phyloP scores from a whole-genome alignment of 352 stramenopile genomes.

The Pythium dissimile region DNA sequence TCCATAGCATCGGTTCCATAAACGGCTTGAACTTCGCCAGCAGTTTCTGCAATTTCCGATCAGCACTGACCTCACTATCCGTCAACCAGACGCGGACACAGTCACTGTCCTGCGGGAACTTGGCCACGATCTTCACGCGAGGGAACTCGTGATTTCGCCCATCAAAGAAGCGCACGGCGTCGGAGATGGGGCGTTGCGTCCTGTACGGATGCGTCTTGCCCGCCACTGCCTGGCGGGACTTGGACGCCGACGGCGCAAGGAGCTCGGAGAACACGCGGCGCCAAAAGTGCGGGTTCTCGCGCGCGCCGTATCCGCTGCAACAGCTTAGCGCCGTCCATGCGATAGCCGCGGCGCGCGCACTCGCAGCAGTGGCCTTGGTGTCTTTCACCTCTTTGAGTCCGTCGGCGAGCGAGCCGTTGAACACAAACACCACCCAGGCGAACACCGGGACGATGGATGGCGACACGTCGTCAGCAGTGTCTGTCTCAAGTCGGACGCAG shows the following conservation, averaged over 20 bases:
- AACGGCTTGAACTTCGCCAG: neutral
- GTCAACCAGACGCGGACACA: neutral
- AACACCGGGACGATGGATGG: neutral
- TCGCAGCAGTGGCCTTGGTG: neutral
- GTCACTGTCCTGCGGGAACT: neutral
- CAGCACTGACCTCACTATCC: neutral
- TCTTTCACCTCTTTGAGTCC: slow-evolving; percentile 3
- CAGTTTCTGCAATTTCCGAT: neutral
- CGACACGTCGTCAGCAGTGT: neutral
- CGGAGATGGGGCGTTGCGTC: slow-evolving; percentile 2
- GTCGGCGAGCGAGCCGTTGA: neutral
- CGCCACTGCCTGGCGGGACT: neutral
- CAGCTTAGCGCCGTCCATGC: slow-evolving; percentile 8
- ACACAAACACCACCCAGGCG: slow-evolving; percentile 1
- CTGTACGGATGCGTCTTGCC: neutral
- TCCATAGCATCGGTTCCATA: neutral
- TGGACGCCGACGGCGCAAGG: neutral
- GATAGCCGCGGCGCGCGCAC: neutral
- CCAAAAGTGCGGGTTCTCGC: slow-evolving; percentile 13
- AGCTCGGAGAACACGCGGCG: slow-evolving; percentile 12
- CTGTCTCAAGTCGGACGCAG: slow-evolving; percentile 7
- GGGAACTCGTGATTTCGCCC: neutral
- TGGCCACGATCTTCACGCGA: neutral
- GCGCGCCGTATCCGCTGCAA: slow-evolving; percentile 2
- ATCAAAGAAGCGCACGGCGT: slow-evolving; percentile 6